phyloP scores from a whole-genome alignment of 2,329 filamentous ascomycete genomes.

The Bipolaris zeicola region DNA sequence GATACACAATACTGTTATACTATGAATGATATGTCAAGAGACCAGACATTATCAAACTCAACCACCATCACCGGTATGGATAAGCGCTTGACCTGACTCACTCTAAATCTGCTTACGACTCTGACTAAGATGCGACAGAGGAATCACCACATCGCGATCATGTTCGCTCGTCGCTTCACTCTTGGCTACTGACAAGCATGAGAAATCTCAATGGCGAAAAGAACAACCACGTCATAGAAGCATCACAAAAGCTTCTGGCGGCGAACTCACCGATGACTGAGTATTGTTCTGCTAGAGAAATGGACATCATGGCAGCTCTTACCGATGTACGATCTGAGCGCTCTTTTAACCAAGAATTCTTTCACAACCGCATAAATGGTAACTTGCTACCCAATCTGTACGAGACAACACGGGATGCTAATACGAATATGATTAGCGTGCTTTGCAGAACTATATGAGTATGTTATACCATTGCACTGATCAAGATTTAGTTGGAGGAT shows the following conservation, averaged over 20 bases:
- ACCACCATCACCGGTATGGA: neutral
- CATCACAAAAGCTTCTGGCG: neutral
- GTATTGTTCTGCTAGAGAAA: neutral
- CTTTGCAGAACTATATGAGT: neutral
- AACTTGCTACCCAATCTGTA: neutral
- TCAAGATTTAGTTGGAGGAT: neutral
- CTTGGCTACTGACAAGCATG: neutral
- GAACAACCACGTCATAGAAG: neutral
- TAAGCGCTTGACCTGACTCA: neutral
- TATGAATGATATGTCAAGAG: neutral
- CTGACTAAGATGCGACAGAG: neutral
- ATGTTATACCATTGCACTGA: neutral
- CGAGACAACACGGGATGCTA: neutral
- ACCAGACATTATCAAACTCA: neutral
- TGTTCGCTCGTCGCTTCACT: neutral
- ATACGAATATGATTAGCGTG: neutral
- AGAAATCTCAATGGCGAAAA: neutral
- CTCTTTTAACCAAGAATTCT: neutral
- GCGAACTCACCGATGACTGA: neutral
- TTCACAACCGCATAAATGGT: neutral
- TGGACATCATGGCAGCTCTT: neutral
- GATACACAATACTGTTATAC: neutral
- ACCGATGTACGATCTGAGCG: neutral
- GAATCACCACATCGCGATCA: neutral
- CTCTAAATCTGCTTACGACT: neutral